Base-by-base conservation (phyloP, 2,329 filamentous ascomycete genomes). In the Cryphonectria naterciae region DNA sequence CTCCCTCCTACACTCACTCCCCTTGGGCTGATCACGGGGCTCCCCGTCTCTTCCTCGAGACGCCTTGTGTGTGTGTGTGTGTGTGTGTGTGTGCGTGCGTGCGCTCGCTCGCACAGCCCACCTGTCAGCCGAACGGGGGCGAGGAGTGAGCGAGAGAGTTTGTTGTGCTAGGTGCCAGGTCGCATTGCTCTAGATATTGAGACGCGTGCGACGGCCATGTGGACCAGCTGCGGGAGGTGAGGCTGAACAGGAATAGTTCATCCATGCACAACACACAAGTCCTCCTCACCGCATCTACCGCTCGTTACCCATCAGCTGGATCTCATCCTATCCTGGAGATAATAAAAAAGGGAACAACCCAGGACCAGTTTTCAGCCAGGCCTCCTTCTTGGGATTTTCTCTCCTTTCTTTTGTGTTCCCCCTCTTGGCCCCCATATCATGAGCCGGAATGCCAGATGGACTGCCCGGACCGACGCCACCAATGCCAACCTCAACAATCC, bases 161-260 rank as follows among this genome's bases (percentile, higher is more conserved):
- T 32, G 63, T 46, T 22, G 54, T 28, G 25, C 25, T 35, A 28
- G 15, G 28, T 39, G 43, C 41, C 68, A 61, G 64, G 49, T 52
- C 71, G 67, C 70, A 68, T 72, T 60, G 68, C 65, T 61, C 67
- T 68, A 65, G 61, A 56, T 49, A 62, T 61, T 49, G 65, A 54
- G 64, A 52, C 73, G 77, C 74, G 77, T 78, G 54, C 75, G 75
- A 75, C 75, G 76, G 77, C 75, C 75, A 78, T 79, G 77, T 77
- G 76, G 76, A 72, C 70, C 74, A 70, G 35, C 41, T 71, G 64
- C 69, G 63, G 60, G 56, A 65, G 46, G 39, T 67, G 39, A 73
- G 69, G 72, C 69, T 69, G 72, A 72, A 71, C 52, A 67, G 71
- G 70, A 71, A 67, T 68, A 72, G 68, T 64, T 43, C 32, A 68